These are phyloP conservation scores for Dittrichia graveolens DNA, from an alignment of 129 eudicot genomes.

Conservation along the genomic window DNA sequence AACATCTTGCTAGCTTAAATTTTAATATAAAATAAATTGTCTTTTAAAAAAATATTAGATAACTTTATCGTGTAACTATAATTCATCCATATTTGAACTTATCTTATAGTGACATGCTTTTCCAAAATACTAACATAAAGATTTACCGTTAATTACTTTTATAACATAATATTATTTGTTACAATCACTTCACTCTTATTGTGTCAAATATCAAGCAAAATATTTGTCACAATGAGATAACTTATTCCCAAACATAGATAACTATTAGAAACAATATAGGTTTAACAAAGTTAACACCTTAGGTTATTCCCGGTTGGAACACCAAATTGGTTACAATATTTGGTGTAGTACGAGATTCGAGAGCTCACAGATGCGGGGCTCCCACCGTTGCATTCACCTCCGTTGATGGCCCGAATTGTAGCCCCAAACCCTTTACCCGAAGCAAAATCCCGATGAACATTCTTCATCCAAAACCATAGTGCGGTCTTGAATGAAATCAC, in stretches of 20 bases:
- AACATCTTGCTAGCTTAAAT: too few species aligned
- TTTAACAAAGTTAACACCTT: not conserved
- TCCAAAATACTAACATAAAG: too few species aligned
- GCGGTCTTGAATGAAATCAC: slow-evolving; percentile 37
- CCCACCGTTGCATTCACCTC: slow-evolving; percentile 21
- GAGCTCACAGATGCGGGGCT: slow-evolving; percentile 7
- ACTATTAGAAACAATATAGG: not conserved
- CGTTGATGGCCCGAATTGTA: slow-evolving; percentile 29
- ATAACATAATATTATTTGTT: too few species aligned
- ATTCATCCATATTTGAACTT: too few species aligned
- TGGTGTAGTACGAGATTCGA: slow-evolving; percentile 27
- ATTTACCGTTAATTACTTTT: too few species aligned
- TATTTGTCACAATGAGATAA: not conserved
- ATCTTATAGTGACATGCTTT: too few species aligned
- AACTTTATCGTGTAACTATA: too few species aligned
- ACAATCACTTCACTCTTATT: too few species aligned
- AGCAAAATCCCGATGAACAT: slow-evolving; percentile 18
- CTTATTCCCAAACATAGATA: not conserved
- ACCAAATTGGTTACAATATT: slow-evolving; percentile 33
- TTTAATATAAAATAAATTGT: too few species aligned
- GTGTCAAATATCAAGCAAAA: not conserved
- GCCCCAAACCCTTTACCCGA: slow-evolving; percentile 39
- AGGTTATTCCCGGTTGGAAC: slow-evolving; percentile 31
- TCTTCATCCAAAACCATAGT: slow-evolving; percentile 37
- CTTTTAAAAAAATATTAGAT: too few species aligned